These are phyloP conservation scores for Tagetes erecta DNA, from an alignment of 129 eudicot genomes.

Conservation along the genomic window DNA sequence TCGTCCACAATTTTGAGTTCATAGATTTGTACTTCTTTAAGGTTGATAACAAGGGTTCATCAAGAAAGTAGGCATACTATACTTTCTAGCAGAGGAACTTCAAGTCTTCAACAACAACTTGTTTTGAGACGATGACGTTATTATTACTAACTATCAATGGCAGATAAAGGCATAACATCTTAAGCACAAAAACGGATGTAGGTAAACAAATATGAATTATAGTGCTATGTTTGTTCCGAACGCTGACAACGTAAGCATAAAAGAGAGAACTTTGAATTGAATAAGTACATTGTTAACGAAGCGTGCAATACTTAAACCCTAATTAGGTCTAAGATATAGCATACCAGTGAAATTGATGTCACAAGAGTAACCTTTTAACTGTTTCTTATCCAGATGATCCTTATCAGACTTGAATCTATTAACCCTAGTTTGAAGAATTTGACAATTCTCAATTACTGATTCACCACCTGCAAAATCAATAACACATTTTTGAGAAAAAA, in stretches of 20 bases:
- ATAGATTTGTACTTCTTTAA: background rate
- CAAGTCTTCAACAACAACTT: background rate
- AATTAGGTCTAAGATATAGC: background rate
- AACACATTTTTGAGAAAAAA: background rate
- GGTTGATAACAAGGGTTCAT: background rate
- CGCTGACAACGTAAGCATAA: background rate
- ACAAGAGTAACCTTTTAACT: conserved; percentile 73
- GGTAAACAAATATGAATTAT: too few relatives aligned
- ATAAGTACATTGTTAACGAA: background rate
- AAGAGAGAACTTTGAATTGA: background rate
- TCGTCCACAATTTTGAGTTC: background rate
- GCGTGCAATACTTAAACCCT: conserved; percentile 4
- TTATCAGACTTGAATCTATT: conserved; percentile 76
- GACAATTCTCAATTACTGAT: conserved; percentile 85
- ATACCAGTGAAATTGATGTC: conserved; percentile 84
- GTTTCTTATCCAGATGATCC: conserved; percentile 53
- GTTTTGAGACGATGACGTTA: background rate
- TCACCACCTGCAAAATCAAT: conserved; percentile 68
- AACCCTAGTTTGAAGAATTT: conserved; percentile 91
- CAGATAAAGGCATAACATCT: background rate
- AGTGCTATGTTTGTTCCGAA: too few relatives aligned
- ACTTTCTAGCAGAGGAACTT: background rate
- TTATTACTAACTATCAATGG: background rate
- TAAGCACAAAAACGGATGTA: background rate
- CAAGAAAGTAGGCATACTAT: background rate